Conservation (phyloP, 2,329 filamentous ascomycete genomes). For the Fusarium subtropicale region DNA sequence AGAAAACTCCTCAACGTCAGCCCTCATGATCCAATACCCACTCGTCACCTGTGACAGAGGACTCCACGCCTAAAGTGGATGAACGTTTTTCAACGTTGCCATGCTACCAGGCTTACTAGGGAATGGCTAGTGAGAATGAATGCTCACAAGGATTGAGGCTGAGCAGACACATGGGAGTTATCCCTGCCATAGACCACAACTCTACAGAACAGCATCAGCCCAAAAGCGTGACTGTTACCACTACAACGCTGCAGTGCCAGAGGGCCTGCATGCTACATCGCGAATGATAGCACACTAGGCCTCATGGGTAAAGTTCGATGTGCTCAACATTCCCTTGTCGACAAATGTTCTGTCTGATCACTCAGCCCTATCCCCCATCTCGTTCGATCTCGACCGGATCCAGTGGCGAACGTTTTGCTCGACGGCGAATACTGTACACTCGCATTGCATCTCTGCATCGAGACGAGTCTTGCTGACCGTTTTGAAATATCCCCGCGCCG, state of each 20-base stretch:
- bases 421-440: slow-evolving; percentile 13
- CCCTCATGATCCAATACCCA: slow-evolving; percentile 18
- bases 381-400: slow-evolving; percentile 14
- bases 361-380: slow-evolving; percentile 41
- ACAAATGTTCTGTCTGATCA: slow-evolving; percentile 33
- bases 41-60: slow-evolving; percentile 17
- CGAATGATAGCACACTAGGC: slow-evolving; percentile 9
- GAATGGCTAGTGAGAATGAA: slow-evolving; percentile 8
- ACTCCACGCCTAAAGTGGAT: slow-evolving; percentile 7
- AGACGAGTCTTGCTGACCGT: slow-evolving; percentile 18
- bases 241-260: slow-evolving; percentile 26
- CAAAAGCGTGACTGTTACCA: slow-evolving; percentile 23
- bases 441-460: slow-evolving; percentile 8
- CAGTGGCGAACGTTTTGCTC: slow-evolving; percentile 27
- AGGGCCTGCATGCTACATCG: slow-evolving; percentile 28
- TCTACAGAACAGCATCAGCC: slow-evolving; percentile 18
- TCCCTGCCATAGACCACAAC: slow-evolving; percentile 13
- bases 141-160: slow-evolving; percentile 29
- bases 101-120: neutral
- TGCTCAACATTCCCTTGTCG: neutral
- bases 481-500: slow-evolving; percentile 17
- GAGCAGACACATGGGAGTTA: slow-evolving; percentile 21
- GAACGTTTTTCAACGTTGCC: neutral
- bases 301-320: slow-evolving; percentile 19
- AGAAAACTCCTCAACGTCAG: slow-evolving; percentile 32